Evolutionary conservation across 345 rosid genomes (phyloP), one percentile per base, ranked within the genome.

Genomic region (Aegle marmelos): DNA sequence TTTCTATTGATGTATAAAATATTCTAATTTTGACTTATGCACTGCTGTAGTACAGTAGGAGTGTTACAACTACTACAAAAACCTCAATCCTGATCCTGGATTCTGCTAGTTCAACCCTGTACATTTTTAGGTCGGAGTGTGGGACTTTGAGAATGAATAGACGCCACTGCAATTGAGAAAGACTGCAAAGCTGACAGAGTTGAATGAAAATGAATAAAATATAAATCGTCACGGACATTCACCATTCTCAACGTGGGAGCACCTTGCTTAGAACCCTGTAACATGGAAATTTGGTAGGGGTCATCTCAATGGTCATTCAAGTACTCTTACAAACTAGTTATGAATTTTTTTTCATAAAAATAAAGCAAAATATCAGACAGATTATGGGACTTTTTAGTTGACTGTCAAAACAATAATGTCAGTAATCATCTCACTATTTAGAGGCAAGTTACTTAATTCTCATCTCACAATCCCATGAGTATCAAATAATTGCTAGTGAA

Each of bases 121-220:
- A 87, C 88, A 83, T 71, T 82, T 86, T 78, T 70, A 39, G 92
- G 87, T 81, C 79, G 82, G 33, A 90, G 84, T 71, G 77, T 76
- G 9, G 91, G 88, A 83, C 85, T 90, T 79, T 87, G 91, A 70
- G 85, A 74, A 87, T 95, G 98, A 78, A 92, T 87, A 73, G 83
- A 89, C 14, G 98, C 98, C 68, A 95, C 83, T 74, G 98, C 98
- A 80, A 93, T 86, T 31, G 94, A 83, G 77, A 95, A 87, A 59
- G 93, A 82, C 82, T 95, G 99, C 90, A 95, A 82, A 66, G 88
- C 92, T 58, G 99, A 93, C 50, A 93, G 84, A 36, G 84, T 80
- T 71, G 89, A 86, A 80, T 91, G 89, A 76, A 91, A 90, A 76
- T 88, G 92, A 62, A 95, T 85, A 57, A 90, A 88, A 78, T 92